Conservation (phyloP, 805 yeast species). For the Ogataea paraovalis region DNA sequence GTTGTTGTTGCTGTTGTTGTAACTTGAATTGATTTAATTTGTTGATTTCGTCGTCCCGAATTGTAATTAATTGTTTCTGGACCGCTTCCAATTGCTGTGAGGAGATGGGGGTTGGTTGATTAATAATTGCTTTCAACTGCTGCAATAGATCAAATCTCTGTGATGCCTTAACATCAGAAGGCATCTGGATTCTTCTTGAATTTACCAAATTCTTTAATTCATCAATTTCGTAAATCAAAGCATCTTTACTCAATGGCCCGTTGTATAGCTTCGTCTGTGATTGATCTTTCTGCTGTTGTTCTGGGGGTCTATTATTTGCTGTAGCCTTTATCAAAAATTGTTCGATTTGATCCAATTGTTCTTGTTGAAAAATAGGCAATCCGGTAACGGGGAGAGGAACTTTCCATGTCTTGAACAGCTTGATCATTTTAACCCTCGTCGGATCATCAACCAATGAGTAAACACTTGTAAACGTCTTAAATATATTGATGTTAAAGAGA, state of each 20-base stretch:
- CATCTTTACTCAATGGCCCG: constrained; percentile 14
- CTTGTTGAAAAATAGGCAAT: constrained; percentile 66
- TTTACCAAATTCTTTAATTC: constrained; percentile 41
- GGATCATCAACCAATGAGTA: constrained; percentile 75
- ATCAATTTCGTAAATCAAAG: constrained; percentile 30
- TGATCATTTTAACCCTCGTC: constrained; percentile 69
- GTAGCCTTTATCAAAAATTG: constrained; percentile 63
- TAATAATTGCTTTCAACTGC: constrained; percentile 39
- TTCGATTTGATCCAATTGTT: constrained; percentile 69
- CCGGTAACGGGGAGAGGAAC: constrained; percentile 57
- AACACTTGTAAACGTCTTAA: constrained; percentile 66
- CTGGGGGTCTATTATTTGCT: constrained; percentile 31
- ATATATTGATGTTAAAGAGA: constrained; percentile 65
- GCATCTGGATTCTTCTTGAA: constrained; percentile 33
- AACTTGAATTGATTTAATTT: constrained; percentile 24
- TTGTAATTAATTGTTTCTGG: constrained; percentile 29
- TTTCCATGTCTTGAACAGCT: constrained; percentile 87
- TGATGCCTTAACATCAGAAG: constrained; percentile 37
- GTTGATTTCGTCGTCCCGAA: constrained; percentile 32
- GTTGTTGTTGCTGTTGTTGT: constrained; percentile 28
- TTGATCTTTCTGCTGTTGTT: constrained; percentile 4
- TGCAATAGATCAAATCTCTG: constrained; percentile 43
- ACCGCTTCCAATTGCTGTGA: constrained; percentile 30
- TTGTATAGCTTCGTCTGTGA: not conserved
- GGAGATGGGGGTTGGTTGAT: constrained; percentile 25